These are phyloP conservation scores for Chytridiales sp. DNA, from an alignment of 371 early-diverging fungal genomes.

Conservation along the genomic window DNA sequence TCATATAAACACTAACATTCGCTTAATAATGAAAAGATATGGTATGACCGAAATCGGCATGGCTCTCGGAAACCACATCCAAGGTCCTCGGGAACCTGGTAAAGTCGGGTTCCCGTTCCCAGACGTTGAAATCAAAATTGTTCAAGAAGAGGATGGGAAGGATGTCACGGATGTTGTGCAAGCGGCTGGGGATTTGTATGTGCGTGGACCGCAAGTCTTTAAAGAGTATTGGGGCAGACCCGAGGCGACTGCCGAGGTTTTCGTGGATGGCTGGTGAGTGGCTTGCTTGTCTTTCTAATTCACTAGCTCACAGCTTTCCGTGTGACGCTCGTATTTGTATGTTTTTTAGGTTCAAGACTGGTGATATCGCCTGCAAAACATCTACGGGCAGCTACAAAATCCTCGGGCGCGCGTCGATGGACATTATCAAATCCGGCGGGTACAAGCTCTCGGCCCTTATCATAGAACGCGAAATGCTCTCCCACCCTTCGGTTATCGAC, in stretches of 20 bases:
- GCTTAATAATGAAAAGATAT: conserved; percentile 18
- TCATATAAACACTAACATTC: no score
- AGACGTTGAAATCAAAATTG: conserved; percentile 64
- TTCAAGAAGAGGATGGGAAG: conserved; percentile 45
- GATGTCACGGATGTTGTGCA: conserved; percentile 49
- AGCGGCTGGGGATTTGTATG: conserved; percentile 66
- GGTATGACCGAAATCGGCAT: conserved; percentile 92
- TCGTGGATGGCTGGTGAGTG: conserved; percentile 64
- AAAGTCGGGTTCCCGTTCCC: conserved; percentile 78
- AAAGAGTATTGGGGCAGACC: conserved; percentile 68
- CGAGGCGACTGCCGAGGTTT: conserved; percentile 70
- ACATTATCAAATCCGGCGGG: conserved; percentile 87
- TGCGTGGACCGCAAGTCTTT: conserved; percentile 49
- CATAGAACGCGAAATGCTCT: conserved; percentile 77
- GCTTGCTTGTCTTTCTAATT: neutral
- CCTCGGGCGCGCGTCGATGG: conserved; percentile 75
- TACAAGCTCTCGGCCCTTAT: conserved; percentile 84
- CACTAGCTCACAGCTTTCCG: no score
- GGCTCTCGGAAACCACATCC: conserved; percentile 72
- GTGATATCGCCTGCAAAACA: conserved; percentile 67
- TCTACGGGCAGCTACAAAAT: conserved; percentile 61
- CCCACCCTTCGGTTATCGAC: conserved; percentile 60
- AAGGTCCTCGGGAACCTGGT: conserved; percentile 52
- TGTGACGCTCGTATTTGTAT: neutral
- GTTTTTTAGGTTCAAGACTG: conserved; percentile 60